Base-by-base conservation (phyloP, 2,329 filamentous ascomycete species). In the Beauveria caledonica region DNA sequence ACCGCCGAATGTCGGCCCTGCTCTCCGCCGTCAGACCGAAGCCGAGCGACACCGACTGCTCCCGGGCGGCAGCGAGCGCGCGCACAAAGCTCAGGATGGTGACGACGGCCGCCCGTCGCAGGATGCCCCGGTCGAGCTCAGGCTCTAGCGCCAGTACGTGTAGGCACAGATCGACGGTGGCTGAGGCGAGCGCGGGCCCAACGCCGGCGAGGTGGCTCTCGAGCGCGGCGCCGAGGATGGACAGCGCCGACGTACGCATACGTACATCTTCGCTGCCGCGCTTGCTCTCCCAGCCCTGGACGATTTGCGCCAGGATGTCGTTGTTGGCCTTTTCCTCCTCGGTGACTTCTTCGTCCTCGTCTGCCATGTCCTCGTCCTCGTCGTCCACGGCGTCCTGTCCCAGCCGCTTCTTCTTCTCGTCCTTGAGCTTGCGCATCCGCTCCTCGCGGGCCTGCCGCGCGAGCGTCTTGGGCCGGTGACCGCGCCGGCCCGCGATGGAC, bases 161-260 rank as follows among this genome's bases (percentile, higher is more conserved):
- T 60, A 89, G 72, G 58, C 81, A 82, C 27, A 89, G 75, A 64
- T 90, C 87, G 11, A 90, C 76, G 1, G 80, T 80, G 2, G 77
- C 77, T 10, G 81, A 80, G 13, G 83, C 77, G 17, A 85, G 66
- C 7, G 73, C 69, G 0, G 83, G 69, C 1, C 82, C 81, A 27
- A 87, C 71, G 0, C 83, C 84, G 1, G 74, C 72, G 4, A 86
- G 73, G 64, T 85, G 86, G 1, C 78, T 81, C 68, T 90, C 86
- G 27, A 90, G 71, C 0, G 78, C 78, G 1, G 74, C 73, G 0
- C 82, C 81, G 48, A 91, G 76, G 51, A 91, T 80, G 5, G 86
- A 87, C 7, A 92, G 70, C 4, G 87, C 85, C 23, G 87, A 90
- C 15, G 86, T 76, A 1, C 88, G 83, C 65, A 92, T 81, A 4